A percentile compares a stretch with the other conserved stretches of the same genome.
phyloP scores from a whole-genome alignment of 2,329 filamentous ascomycete genomes.

The Ophiosphaerella herpotricha region DNA sequence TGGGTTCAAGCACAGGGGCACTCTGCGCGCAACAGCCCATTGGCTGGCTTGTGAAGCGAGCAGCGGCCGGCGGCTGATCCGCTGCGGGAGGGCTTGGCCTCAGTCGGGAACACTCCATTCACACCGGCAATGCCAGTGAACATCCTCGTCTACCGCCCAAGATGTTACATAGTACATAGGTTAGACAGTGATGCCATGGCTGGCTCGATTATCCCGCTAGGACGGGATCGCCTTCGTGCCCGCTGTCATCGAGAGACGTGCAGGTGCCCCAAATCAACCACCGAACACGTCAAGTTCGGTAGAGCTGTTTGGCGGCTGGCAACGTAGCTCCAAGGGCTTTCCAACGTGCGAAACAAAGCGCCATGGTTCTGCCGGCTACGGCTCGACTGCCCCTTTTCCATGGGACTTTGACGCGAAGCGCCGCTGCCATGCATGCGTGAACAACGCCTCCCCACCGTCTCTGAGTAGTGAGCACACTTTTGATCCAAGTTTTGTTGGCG shows the following conservation, averaged over 20 bases:
- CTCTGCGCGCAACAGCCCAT: constrained; percentile 13
- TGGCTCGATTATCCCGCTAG: constrained; percentile 21
- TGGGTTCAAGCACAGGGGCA: constrained; percentile 14
- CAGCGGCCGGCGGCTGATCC: constrained; percentile 33
- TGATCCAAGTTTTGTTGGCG: constrained; percentile 16
- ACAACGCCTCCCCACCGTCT: constrained; percentile 17
- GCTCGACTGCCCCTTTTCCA: constrained; percentile 26
- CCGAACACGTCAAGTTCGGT: background rate
- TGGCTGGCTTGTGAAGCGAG: constrained; percentile 14
- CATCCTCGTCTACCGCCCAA: constrained; percentile 20
- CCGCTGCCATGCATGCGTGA: constrained; percentile 20
- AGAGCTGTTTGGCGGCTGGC: background rate
- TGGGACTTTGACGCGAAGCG: constrained; percentile 26
- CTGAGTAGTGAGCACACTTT: constrained; percentile 11
- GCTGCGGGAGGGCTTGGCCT: constrained; percentile 26
- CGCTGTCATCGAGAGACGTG: constrained; percentile 1
- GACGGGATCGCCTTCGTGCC: constrained; percentile 11
- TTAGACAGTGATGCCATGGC: constrained; percentile 16
- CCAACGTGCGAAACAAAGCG: constrained; percentile 14
- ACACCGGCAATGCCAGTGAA: constrained; percentile 10
- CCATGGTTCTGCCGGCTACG: constrained; percentile 23
- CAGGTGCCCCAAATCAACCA: background rate
- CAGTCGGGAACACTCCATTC: constrained; percentile 15
- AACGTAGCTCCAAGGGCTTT: constrained; percentile 6
- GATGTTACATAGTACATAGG: constrained; percentile 1